These are phyloP conservation scores for Penicillium frequentans DNA, from an alignment of 2,329 filamentous ascomycete species.

Conservation along the genomic window DNA sequence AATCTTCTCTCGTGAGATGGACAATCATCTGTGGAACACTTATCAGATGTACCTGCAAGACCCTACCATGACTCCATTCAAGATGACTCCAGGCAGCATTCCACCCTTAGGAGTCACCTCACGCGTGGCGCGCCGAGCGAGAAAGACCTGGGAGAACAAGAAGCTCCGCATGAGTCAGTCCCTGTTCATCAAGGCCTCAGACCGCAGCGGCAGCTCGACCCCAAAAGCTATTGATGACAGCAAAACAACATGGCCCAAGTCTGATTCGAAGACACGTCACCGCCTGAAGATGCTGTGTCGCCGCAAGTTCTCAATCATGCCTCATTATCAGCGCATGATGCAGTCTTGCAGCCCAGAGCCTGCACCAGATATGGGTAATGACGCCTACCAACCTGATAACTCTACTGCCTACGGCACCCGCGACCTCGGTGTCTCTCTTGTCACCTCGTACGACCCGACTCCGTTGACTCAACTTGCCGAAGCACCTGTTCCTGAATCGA, in stretches of 20 bases:
- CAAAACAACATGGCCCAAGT: constrained; percentile 54
- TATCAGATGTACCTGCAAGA: constrained; percentile 67
- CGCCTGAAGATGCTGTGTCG: constrained; percentile 61
- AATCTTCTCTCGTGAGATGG: constrained; percentile 62
- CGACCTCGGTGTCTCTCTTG: constrained; percentile 47
- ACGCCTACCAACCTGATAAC: constrained; percentile 10
- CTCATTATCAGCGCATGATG: constrained; percentile 64
- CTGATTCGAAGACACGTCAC: constrained; percentile 58
- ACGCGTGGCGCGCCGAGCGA: constrained; percentile 62
- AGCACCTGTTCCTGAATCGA: constrained; percentile 23
- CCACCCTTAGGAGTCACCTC: constrained; percentile 65
- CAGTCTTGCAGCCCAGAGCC: constrained; percentile 62
- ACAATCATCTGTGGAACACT: constrained; percentile 65
- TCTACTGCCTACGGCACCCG: constrained; percentile 43
- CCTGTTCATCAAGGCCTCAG: constrained; percentile 7
- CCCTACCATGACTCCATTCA: constrained; percentile 66
- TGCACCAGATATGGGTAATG: constrained; percentile 41
- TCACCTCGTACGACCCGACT: constrained; percentile 41
- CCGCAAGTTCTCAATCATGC: constrained; percentile 61
- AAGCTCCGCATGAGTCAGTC: constrained; percentile 31
- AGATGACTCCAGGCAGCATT: constrained; percentile 63
- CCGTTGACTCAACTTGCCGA: constrained; percentile 37
- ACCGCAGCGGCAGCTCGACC: constrained; percentile 50
- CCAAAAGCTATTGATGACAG: constrained; percentile 39
- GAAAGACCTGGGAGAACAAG: constrained; percentile 58